Evolutionary conservation across 2,329 filamentous ascomycete genomes (phyloP).

Genomic region (Pyrenophora graminea): DNA sequence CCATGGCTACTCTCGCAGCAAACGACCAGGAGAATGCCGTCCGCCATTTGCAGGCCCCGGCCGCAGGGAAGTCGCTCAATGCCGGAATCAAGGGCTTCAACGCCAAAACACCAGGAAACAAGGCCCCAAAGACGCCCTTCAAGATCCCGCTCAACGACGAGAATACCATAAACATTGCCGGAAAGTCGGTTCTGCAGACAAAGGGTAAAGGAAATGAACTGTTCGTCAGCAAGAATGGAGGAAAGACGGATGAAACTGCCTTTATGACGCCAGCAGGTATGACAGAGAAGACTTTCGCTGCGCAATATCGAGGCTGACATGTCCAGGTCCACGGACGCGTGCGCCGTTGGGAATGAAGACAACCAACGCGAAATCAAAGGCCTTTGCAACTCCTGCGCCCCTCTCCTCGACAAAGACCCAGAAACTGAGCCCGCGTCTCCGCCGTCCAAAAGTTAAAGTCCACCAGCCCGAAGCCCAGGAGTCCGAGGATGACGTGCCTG

Average conservation of each 20-base stretch:
- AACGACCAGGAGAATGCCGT: slow-evolving; percentile 88
- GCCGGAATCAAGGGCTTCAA: slow-evolving; percentile 64
- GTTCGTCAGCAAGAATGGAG: slow-evolving; percentile 56
- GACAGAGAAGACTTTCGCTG: slow-evolving; percentile 3
- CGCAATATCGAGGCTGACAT: slow-evolving; percentile 8
- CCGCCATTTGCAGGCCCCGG: slow-evolving; percentile 71
- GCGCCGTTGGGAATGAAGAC: slow-evolving; percentile 92
- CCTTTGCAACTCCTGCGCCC: slow-evolving; percentile 67
- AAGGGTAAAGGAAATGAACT: slow-evolving; percentile 63
- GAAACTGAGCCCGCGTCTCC: slow-evolving; percentile 65
- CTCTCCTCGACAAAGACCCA: slow-evolving; percentile 67
- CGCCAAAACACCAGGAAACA: slow-evolving; percentile 78
- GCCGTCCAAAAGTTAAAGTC: slow-evolving; percentile 62
- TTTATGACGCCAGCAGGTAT: slow-evolving; percentile 81
- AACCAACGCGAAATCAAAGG: slow-evolving; percentile 84
- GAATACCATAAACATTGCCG: slow-evolving; percentile 69
- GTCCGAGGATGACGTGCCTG: slow-evolving; percentile 65
- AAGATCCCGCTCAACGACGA: slow-evolving; percentile 81
- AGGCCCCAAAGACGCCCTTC: slow-evolving; percentile 81
- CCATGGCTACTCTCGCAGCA: slow-evolving; percentile 70
- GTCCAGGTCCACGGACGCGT: slow-evolving; percentile 58
- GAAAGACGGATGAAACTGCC: slow-evolving; percentile 61
- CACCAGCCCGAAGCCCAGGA: slow-evolving; percentile 62
- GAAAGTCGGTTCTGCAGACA: slow-evolving; percentile 63
- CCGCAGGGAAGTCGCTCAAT: slow-evolving; percentile 72